Base-by-base conservation (phyloP, 768 basidiomycete species). In the Phylloporus arenicola region DNA sequence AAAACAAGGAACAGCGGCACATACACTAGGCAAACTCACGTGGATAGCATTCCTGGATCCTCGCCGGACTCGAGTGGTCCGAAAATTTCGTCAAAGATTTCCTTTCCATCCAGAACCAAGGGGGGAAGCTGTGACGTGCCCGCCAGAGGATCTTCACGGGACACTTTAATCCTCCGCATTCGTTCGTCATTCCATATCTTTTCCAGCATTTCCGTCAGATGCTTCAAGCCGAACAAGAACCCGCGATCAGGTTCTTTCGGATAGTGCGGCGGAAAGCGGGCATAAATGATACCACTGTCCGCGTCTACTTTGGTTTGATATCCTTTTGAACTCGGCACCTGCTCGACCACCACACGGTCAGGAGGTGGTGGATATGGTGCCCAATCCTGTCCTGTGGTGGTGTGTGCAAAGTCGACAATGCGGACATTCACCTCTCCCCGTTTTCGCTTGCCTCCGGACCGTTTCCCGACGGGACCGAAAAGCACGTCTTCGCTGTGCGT, bases 351-450 rank as follows among this genome's bases (percentile, higher is more conserved):
- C 37, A 59, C 52, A 31, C 68, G 70, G 51, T 72, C 74, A 31
- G 72, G 65, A 19, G 74, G 67, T 3, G 76, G 69, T 2, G 84
- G 79, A 62, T 79, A 78, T 11, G 84, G 78, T 38, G 88, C 68
- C 81, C 91, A 98, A 68, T 99, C 96, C 20, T 78, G 77, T 12
- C 96, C 96, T 2, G 94, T 97, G 9, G 93, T 97, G 45, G 96
- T 97, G 64, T 97, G 95, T 12, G 95, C 96, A 70, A 99, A 99
- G 70, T 99, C 96, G 48, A 99, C 96, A 45, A 99, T 83, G 31
- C 94, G 91, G 54, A 99, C 88, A 63, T 90, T 92, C 52, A 98
- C 81, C 65, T 96, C 95, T 29, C 96, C 96, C 20, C 90, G 75
- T 64, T 84, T 87, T 51, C 84, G 81, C 47, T 80, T 80, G n/a